Percentiles rank a stretch among this genome's conserved stretches.
These are phyloP conservation scores for Candida smagusa DNA, from an alignment of 1,139 yeast genomes.

Conservation along the genomic window DNA sequence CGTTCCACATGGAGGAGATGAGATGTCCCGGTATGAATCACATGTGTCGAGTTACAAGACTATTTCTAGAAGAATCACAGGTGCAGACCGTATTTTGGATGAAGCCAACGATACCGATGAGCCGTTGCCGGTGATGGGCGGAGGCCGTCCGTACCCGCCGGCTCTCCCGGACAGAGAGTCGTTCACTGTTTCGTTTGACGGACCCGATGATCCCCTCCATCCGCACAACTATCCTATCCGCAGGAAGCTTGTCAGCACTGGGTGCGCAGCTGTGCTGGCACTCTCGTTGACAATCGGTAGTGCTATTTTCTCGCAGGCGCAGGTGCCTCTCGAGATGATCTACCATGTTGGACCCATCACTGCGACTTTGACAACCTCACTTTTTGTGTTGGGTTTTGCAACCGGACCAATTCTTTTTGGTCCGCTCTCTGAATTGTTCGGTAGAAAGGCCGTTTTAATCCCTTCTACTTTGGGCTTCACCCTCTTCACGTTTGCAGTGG, in stretches of 20 bases:
- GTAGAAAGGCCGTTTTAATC: constrained; percentile 59
- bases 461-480: constrained; percentile 54
- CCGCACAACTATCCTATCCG: constrained; percentile 58
- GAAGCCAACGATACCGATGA: constrained; percentile 27
- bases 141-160: constrained; percentile 52
- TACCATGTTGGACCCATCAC: constrained; percentile 55
- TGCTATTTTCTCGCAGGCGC: constrained; percentile 58
- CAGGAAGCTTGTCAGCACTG: constrained; percentile 28
- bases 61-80: constrained; percentile 24
- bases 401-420: constrained; percentile 82
- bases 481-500: constrained; percentile 66
- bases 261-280: constrained; percentile 23
- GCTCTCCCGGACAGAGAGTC: constrained; percentile 46
- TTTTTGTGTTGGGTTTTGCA: constrained; percentile 79
- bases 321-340: constrained; percentile 33
- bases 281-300: constrained; percentile 57
- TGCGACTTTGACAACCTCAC: constrained; percentile 62
- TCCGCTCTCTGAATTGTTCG: constrained; percentile 73
- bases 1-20: constrained; percentile 19
- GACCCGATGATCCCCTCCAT: constrained; percentile 57
- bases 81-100: constrained; percentile 22
- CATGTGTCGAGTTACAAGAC: constrained; percentile 24
- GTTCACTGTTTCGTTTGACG: constrained; percentile 58
- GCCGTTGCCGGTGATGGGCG: constrained; percentile 52
- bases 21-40: constrained; percentile 25